Evolutionary conservation across 176 grass and related monocot genomes (phyloP).

Genomic region (Juncus effusus): DNA sequence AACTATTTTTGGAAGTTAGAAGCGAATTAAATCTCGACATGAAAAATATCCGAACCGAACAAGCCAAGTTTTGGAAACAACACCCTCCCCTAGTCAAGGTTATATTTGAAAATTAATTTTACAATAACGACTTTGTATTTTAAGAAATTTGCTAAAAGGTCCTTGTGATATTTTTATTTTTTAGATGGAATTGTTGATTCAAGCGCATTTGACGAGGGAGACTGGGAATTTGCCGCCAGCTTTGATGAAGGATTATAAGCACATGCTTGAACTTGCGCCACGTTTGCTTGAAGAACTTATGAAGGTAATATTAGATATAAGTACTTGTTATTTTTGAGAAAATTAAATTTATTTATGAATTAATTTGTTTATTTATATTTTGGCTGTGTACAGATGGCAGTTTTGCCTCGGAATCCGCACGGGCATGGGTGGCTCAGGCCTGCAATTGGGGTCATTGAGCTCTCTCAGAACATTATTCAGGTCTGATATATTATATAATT

Average conservation of each 20-base stretch:
- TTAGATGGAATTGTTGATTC: slow-evolving; percentile 93
- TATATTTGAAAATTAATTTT: slow-evolving; percentile 26
- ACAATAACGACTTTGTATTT: background rate
- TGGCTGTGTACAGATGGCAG: slow-evolving; percentile 62
- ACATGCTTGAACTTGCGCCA: slow-evolving; percentile 99
- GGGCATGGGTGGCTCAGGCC: slow-evolving; percentile 95
- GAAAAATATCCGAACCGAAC: slow-evolving; percentile 93
- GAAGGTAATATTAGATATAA: slow-evolving; percentile 46
- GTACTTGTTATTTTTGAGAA: background rate
- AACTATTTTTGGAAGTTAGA: slow-evolving; percentile 89
- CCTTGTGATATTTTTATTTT: slow-evolving; percentile 25
- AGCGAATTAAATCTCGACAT: slow-evolving; percentile 97
- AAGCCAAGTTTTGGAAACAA: slow-evolving; percentile 99
- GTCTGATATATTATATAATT: slow-evolving; percentile 22
- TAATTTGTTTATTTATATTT: background rate
- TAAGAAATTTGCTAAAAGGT: slow-evolving; percentile 8
- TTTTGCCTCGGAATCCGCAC: slow-evolving; percentile 65
- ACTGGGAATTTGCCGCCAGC: slow-evolving; percentile 52
- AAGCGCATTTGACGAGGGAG: slow-evolving; percentile 86
- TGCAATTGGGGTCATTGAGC: slow-evolving; percentile 83
- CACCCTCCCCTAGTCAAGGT: slow-evolving; percentile 98
- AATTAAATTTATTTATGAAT: background rate
- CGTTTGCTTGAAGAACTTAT: slow-evolving; percentile 91
- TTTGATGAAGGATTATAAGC: slow-evolving; percentile 76
- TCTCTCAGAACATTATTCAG: slow-evolving; percentile 98